These are phyloP conservation scores for Sanghuangporus baumii DNA, from an alignment of 1,284 basidiomycete species.

Conservation along the genomic window DNA sequence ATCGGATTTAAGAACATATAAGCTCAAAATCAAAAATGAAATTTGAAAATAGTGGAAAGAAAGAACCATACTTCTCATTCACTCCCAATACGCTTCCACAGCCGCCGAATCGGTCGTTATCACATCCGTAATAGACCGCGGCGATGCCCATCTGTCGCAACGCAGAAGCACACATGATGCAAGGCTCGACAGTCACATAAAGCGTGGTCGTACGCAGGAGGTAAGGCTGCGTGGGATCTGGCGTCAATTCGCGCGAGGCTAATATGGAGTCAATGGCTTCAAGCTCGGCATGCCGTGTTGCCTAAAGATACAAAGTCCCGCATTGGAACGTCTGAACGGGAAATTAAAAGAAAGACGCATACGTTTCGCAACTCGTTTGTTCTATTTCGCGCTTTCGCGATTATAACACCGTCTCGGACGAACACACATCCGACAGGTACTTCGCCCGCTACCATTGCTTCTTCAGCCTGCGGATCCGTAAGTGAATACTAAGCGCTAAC, in stretches of 20 bases:
- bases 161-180: slow-evolving; percentile 98
- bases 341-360: slow-evolving; percentile 5
- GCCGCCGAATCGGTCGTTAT: slow-evolving; percentile 96
- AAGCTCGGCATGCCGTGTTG: slow-evolving; percentile 95
- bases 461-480: slow-evolving; percentile 53
- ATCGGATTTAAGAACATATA: slow-evolving; percentile 8
- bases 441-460: slow-evolving; percentile 82
- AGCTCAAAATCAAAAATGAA: background rate
- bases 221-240: slow-evolving; percentile 37
- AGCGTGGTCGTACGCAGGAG: slow-evolving; percentile 80
- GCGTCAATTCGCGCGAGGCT: slow-evolving; percentile 52
- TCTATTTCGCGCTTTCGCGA: slow-evolving; percentile 86
- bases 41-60: slow-evolving; percentile 6
- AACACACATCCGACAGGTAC: slow-evolving; percentile 98
- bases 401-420: slow-evolving; percentile 69
- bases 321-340: slow-evolving; percentile 8
- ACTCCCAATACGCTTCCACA: slow-evolving; percentile 93
- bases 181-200: slow-evolving; percentile 98
- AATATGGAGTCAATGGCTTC: slow-evolving; percentile 94
- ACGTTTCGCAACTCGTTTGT: slow-evolving; percentile 95
- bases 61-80: slow-evolving; percentile 58
- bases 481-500: background rate
- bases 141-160: slow-evolving; percentile 90
- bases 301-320: slow-evolving; percentile 42
- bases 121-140: slow-evolving; percentile 90